Evolutionary conservation across 148 eudicot species (phyloP).

Genomic region (Pouteria glomerata): DNA sequence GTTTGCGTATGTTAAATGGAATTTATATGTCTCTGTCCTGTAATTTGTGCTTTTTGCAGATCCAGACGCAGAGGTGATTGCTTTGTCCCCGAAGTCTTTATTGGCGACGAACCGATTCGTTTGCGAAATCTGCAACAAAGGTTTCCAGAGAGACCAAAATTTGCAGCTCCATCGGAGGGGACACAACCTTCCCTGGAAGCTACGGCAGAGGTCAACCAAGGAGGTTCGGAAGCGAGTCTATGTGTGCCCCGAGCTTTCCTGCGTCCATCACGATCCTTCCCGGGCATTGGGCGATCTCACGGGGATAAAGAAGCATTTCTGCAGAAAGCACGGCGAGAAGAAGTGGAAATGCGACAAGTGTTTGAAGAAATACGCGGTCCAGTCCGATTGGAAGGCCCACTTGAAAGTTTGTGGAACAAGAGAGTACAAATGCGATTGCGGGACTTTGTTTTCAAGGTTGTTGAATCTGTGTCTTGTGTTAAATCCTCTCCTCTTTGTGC

Average conservation of each 20-base stretch:
- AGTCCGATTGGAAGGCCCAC: constrained; percentile 20
- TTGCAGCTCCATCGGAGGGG: constrained; percentile 21
- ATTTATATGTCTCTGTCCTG: not conserved
- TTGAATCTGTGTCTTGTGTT: not conserved
- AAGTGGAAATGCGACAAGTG: constrained; percentile 20
- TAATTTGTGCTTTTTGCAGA: not conserved
- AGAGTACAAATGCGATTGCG: constrained; percentile 19
- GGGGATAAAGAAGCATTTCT: constrained; percentile 20
- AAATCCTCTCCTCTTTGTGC: not conserved
- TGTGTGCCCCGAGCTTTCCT: constrained; percentile 58
- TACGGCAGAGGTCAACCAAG: constrained; percentile 64
- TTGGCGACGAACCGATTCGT: constrained; percentile 14
- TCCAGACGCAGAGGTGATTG: constrained; percentile 20
- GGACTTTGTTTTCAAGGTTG: constrained; percentile 17
- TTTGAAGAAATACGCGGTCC: constrained; percentile 18
- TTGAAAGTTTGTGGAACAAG: constrained; percentile 14
- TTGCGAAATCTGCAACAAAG: constrained; percentile 19
- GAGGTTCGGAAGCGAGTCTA: constrained; percentile 70
- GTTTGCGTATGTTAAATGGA: not conserved
- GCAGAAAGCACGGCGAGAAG: constrained; percentile 19
- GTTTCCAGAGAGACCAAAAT: constrained; percentile 18
- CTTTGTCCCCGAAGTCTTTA: constrained; percentile 15
- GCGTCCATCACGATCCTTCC: constrained; percentile 16
- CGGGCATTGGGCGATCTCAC: constrained; percentile 18
- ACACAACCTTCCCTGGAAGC: constrained; percentile 89